These are phyloP conservation scores for Tolypocladium tropicale DNA, from an alignment of 2,329 filamentous ascomycete genomes.

Conservation along the genomic window DNA sequence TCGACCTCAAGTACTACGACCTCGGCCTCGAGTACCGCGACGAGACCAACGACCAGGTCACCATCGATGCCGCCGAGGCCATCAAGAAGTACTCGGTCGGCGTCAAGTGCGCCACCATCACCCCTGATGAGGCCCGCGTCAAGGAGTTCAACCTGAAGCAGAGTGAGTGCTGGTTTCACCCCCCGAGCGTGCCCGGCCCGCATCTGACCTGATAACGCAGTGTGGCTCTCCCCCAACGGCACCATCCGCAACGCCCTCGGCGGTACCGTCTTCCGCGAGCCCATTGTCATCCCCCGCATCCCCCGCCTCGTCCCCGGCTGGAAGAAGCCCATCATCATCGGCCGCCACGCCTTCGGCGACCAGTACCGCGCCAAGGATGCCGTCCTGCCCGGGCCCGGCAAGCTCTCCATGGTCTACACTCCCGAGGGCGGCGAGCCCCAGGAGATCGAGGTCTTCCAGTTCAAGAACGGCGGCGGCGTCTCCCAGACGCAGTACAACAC, in stretches of 20 bases:
- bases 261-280: slow-evolving; percentile 97
- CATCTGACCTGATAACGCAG: slow-evolving; percentile 47
- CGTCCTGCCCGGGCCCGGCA: slow-evolving; percentile 74
- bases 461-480: slow-evolving; percentile 76
- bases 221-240: slow-evolving; percentile 98
- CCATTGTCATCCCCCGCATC: slow-evolving; percentile 90
- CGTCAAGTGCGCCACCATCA: slow-evolving; percentile 99
- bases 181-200: not conserved
- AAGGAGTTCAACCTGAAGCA: slow-evolving; percentile 99
- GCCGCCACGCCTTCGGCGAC: slow-evolving; percentile 95
- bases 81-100: slow-evolving; percentile 99
- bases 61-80: slow-evolving; percentile 85
- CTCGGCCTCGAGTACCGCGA: slow-evolving; percentile 90
- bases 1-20: slow-evolving; percentile 98
- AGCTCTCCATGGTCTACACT: slow-evolving; percentile 90
- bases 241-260: slow-evolving; percentile 69
- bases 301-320: slow-evolving; percentile 91
- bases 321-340: slow-evolving; percentile 99
- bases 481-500: slow-evolving; percentile 98
- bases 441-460: slow-evolving; percentile 83
- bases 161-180: slow-evolving; percentile 50
- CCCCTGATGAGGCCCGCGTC: slow-evolving; percentile 90
- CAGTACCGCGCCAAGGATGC: slow-evolving; percentile 96
- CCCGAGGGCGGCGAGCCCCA: slow-evolving; percentile 73
- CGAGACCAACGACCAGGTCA: slow-evolving; percentile 93